Base-by-base conservation (phyloP, 2,329 filamentous ascomycete species). In the Verticillium tricorpus region DNA sequence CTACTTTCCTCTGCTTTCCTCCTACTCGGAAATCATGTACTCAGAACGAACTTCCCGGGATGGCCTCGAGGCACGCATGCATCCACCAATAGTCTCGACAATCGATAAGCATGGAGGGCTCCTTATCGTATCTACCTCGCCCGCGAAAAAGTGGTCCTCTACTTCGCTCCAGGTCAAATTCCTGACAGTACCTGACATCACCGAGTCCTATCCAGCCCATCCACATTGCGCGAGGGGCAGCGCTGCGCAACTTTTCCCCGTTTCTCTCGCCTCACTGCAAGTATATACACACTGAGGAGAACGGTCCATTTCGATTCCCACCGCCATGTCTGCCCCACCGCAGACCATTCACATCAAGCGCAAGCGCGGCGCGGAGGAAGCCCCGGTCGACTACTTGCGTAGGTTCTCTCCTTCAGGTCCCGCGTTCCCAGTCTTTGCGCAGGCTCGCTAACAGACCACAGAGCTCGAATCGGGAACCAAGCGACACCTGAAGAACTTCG, bases 261-360 rank as follows among this genome's bases (percentile, higher is more conserved):
- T 40, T 45, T 19, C 17, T 45, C 39, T n/a, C 17, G 35, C 35
- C 35, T 39, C 35, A 39, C 39, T 8, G 6, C 34, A n/a, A 45
- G 39, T 19, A 45, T 19, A 12, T 17, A 12, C 17, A 19, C 17
- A n/a, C 39, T 8, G 39, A 15, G 19, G 8, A 19, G 40, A 25
- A 50, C 40, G n/a, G n/a, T n/a, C 39, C 15, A 11, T 9, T 19
- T 17, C 17, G 11, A 17, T 19, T 15, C 2, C 14, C 31, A 56
- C 14, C 65, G 60, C 56, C 60, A 86, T 86, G 84, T 84, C 84
- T 57, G 74, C 85, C 4, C 85, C 84, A 28, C 84, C 84, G 31
- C 80, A 85, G 64, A 74, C 84, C 57, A 87, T 87, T 72, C 81
- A 82, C 62, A 81, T 87, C 66, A 87, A 87, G 78, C 83, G 85